A percentile compares a stretch with the other conserved stretches of the same genome.
Conservation (phyloP, 495 filamentous ascomycete genomes). For the Annulohypoxylon stygium region DNA sequence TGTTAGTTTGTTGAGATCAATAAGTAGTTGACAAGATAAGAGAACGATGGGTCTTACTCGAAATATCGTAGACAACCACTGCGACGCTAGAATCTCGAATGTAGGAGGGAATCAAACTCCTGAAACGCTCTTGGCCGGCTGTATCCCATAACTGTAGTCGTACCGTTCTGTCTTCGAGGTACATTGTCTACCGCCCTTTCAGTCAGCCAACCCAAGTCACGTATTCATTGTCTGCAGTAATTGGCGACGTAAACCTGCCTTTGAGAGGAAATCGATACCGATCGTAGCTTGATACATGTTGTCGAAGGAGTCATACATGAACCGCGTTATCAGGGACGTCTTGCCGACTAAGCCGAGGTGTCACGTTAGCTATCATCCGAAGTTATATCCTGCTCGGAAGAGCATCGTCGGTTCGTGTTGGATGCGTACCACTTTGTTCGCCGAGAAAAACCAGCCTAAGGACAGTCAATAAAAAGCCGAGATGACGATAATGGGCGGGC, state of each 20-base stretch:
- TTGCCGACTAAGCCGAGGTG: conserved; percentile 80
- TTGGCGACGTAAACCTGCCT: conserved; percentile 67
- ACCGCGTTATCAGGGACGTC: conserved; percentile 97
- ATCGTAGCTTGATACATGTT: conserved; percentile 99
- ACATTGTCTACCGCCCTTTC: conserved; percentile 82
- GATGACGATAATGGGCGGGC: conserved; percentile 30
- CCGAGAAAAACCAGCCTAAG: conserved; percentile 92
- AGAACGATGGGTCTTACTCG: conserved; percentile 64
- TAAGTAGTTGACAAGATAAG: background rate
- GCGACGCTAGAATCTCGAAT: conserved; percentile 97
- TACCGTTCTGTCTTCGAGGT: conserved; percentile 97
- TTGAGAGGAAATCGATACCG: conserved; percentile 98
- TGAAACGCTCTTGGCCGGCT: conserved; percentile 96
- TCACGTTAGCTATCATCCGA: conserved; percentile 33
- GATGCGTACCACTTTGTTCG: conserved; percentile 90
- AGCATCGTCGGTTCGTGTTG: conserved; percentile 18
- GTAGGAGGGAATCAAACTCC: conserved; percentile 96
- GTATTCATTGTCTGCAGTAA: background rate
- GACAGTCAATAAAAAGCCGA: conserved; percentile 33
- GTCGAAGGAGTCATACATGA: conserved; percentile 99
- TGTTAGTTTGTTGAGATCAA: conserved; percentile 30
- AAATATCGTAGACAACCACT: conserved; percentile 98
- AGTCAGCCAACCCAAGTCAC: conserved; percentile 43
- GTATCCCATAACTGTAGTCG: conserved; percentile 99
- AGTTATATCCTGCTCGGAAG: background rate